Evolutionary conservation across 768 basidiomycete species (phyloP), one percentile per base, ranked within the genome.

Genomic region (Macrolepiota dolichaula): DNA sequence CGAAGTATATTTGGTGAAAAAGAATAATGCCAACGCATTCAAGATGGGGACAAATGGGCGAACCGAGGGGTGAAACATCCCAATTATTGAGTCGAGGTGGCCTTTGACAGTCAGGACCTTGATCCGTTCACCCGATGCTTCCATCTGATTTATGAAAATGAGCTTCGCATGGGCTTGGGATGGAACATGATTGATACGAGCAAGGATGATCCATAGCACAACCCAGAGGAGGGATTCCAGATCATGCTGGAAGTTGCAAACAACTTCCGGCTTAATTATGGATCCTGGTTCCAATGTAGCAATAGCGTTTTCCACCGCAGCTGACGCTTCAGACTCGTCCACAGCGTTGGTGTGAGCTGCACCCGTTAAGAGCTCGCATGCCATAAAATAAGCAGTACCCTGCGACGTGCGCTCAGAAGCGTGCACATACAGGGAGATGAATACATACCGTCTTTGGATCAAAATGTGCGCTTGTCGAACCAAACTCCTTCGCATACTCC

Each of bases 221-320:
- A 61, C 25, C 60, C 60, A 61, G 24, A 10, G 46, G 5, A 55
- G 42, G 7, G 60, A n/a, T 38, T 61, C 60, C 22, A 61, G 15
- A 53, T 61, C 60, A 24, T 61, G 60, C 25, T 49, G 47, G 47
- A 49, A 49, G n/a, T 49, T 49, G 19, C 12, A 49, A 19, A 55
- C 25, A 19, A 49, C 22, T 17, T 29, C 25, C 11, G 19, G 36
- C 13, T 5, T 25, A 42, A n/a, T 42, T n/a, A 13, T 15, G 27
- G 19, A 40, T 12, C 9, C 4, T 13, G 40, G 15, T n/a, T 7
- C 15, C 15, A n/a, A 15, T 42, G 15, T 42, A 5, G 15, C 15
- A n/a, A 13, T n/a, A 7, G 15, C 15, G n/a, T n/a, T n/a, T n/a
- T n/a, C n/a, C n/a, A n/a, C n/a, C n/a, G n/a, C n/a, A n/a, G n/a